Evolutionary conservation across 2,329 filamentous ascomycete species (phyloP).

Genomic region (Neofusicoccum ribis): DNA sequence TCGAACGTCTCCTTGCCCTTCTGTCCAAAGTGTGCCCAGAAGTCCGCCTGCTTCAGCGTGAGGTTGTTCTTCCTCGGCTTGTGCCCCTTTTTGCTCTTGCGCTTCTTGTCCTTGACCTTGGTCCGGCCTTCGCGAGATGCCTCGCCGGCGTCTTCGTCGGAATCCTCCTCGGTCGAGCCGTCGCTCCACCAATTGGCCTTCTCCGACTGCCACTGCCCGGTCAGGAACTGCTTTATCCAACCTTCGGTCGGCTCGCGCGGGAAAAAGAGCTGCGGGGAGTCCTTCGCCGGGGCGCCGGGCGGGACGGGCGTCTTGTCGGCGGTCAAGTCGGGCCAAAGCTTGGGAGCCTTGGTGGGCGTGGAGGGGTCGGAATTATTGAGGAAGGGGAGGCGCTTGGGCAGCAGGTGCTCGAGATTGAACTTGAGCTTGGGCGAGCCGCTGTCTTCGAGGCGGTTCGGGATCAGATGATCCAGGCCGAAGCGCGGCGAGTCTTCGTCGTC

Average conservation of each 20-base stretch:
- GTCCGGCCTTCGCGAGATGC: neutral
- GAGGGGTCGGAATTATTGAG: conserved; percentile 9
- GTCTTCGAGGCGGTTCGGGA: conserved; percentile 35
- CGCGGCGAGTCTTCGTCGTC: conserved; percentile 28
- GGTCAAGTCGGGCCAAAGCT: conserved; percentile 15
- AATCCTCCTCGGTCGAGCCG: conserved; percentile 68
- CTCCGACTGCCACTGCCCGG: conserved; percentile 68
- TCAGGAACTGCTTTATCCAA: conserved; percentile 84
- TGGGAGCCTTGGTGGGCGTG: conserved; percentile 22
- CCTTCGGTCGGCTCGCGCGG: conserved; percentile 66
- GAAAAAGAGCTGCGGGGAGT: conserved; percentile 26
- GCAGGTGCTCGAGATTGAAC: conserved; percentile 42
- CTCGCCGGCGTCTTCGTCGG: conserved; percentile 25
- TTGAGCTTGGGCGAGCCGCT: conserved; percentile 35
- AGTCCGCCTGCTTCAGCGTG: conserved; percentile 52
- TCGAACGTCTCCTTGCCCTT: conserved; percentile 39
- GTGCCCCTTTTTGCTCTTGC: conserved; percentile 35
- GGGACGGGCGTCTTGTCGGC: conserved; percentile 13
- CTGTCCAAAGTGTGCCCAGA: conserved; percentile 46
- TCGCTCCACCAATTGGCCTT: conserved; percentile 83
- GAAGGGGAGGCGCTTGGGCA: conserved; percentile 27
- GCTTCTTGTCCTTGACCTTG: conserved; percentile 22
- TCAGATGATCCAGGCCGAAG: conserved; percentile 40
- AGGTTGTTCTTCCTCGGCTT: conserved; percentile 46
- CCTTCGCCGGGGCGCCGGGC: neutral